Evolutionary conservation across 192 early-diverging fungal species (phyloP).

Genomic region (Funneliformis mosseae): DNA sequence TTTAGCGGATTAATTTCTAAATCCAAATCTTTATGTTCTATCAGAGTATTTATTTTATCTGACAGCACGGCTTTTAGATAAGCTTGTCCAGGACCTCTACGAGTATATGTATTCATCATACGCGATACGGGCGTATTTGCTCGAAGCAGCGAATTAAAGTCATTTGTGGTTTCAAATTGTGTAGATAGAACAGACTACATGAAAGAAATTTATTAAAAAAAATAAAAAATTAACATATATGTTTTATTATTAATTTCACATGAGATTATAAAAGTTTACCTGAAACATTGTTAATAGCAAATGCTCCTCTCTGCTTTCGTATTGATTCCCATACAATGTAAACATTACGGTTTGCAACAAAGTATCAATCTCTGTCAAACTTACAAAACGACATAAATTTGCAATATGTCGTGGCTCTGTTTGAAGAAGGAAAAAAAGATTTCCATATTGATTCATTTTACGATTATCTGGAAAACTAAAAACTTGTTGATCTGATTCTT

Average conservation of each 20-base stretch:
- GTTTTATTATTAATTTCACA: neutral
- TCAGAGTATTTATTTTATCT: conserved; percentile 76
- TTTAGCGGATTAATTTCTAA: conserved; percentile 96
- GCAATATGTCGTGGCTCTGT: conserved; percentile 92
- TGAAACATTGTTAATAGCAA: conserved; percentile 95
- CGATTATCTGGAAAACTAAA: conserved; percentile 73
- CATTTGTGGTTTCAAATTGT: conserved; percentile 86
- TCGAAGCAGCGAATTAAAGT: conserved; percentile 87
- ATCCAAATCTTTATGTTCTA: conserved; percentile 81
- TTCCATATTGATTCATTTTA: conserved; percentile 87
- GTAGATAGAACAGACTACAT: conserved; percentile 76
- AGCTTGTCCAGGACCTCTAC: conserved; percentile 89
- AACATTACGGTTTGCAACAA: conserved; percentile 96
- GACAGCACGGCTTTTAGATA: conserved; percentile 88
- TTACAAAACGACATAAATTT: conserved; percentile 79
- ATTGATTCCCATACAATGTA: conserved; percentile 95
- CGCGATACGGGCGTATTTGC: conserved; percentile 95
- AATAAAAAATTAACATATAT: neutral
- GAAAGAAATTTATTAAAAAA: neutral
- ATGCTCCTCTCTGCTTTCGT: conserved; percentile 95
- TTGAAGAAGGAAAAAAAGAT: conserved; percentile 91
- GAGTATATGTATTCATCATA: conserved; percentile 97
- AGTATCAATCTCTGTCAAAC: conserved; percentile 89
- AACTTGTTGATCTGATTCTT: conserved; percentile 59
- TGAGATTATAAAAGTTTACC: conserved; percentile 42